A percentile compares a stretch with the other conserved stretches of the same genome.
These are phyloP conservation scores for Ogataea nitratoaversa DNA, from an alignment of 805 yeast species.

Conservation along the genomic window DNA sequence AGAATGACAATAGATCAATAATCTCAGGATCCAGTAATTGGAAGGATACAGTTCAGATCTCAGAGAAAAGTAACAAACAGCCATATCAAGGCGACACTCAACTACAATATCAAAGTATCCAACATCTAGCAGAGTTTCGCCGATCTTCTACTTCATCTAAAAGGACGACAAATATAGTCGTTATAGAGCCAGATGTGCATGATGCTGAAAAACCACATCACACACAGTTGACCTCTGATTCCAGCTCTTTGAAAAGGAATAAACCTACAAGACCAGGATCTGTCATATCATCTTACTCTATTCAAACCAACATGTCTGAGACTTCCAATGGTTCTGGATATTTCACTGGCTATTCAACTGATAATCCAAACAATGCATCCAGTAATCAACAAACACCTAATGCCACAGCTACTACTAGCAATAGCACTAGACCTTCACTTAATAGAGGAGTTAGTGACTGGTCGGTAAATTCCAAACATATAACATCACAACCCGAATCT, in stretches of 20 bases:
- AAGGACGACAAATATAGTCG: constrained; percentile 12
- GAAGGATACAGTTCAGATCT: not conserved
- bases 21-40: not conserved
- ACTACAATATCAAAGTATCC: not conserved
- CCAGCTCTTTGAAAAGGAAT: constrained; percentile 12
- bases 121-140: not conserved
- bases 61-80: not conserved
- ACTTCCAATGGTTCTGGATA: constrained; percentile 42
- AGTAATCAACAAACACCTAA: constrained; percentile 1
- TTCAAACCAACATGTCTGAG: constrained; percentile 48
- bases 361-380: constrained; percentile 13
- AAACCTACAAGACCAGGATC: constrained; percentile 44
- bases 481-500: constrained; percentile 27
- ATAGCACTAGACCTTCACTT: constrained; percentile 19
- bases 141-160: not conserved
- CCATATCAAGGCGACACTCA: not conserved
- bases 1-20: constrained; percentile 1
- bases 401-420: constrained; percentile 4
- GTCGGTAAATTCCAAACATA: constrained; percentile 22
- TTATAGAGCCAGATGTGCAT: constrained; percentile 15
- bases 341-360: constrained; percentile 34
- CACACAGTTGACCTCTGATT: constrained; percentile 6
- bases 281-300: constrained; percentile 46
- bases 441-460: constrained; percentile 32
- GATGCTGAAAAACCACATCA: constrained; percentile 5